Conservation (phyloP, 805 yeast species). For the Ogataea pilisensis region DNA sequence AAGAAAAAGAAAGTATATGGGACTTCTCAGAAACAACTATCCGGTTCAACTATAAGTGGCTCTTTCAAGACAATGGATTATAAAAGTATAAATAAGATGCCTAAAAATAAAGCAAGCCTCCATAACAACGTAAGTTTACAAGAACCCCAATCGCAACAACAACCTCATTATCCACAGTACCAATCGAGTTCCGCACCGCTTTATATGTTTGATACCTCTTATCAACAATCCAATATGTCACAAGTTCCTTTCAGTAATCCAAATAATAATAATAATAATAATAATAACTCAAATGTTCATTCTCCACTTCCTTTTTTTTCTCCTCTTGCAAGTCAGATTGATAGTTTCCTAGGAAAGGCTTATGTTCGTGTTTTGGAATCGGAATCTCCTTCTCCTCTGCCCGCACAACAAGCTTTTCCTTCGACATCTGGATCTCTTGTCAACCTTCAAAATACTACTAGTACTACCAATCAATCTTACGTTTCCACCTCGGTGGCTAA, state of each 20-base stretch:
- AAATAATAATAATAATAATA: no score
- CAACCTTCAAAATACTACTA: no score
- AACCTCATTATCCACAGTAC: neutral
- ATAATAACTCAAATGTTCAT: neutral
- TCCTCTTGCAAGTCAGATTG: neutral
- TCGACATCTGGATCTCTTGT: no score
- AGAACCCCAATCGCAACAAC: neutral
- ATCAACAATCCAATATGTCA: no score
- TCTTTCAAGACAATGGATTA: slow-evolving; percentile 10
- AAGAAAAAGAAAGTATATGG: neutral
- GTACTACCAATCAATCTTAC: no score
- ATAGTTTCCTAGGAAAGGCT: neutral
- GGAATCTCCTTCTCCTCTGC: neutral
- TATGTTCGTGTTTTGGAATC: neutral
- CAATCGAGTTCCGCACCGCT: neutral
- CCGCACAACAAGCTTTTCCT: no score
- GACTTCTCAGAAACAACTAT: neutral
- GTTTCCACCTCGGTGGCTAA: no score
- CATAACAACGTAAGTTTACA: neutral
- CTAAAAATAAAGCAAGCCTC: neutral
- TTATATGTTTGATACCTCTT: neutral
- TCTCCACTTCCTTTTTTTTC: neutral
- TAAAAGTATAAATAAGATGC: slow-evolving; percentile 1
- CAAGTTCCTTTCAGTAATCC: no score
- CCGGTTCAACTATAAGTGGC: neutral